Base-by-base conservation (phyloP, 2,329 filamentous ascomycete species). In the Calonectria pauciramosa region DNA sequence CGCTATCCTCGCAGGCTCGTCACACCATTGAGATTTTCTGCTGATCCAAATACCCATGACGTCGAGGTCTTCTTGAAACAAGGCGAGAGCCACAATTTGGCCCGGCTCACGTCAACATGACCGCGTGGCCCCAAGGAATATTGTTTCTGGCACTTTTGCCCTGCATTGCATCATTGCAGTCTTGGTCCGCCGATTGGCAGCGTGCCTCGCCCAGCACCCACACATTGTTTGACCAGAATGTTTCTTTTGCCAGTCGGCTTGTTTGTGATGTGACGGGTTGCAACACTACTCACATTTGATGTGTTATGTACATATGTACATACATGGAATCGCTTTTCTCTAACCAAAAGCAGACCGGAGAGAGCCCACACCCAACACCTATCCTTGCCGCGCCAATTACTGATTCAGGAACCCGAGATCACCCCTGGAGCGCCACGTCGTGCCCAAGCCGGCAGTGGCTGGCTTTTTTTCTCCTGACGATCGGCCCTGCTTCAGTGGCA, bases 401-500 rank as follows among this genome's bases (percentile, higher is more conserved):
- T 68, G 66, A 71, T 34, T 34, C 68, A 63, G 36, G 63, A 59
- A 68, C 60, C 54, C 69, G 44, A 36, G 36, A 67, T 68, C 76
- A 71, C 65, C 68, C 73, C 63, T 28, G 18, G 11, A 63, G 63
- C 59, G 75, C 74, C 71, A 77, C 69, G 71, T 71, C 68, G 52
- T 68, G 73, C 30, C 70, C 76, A 66, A 52, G 41, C 52, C 72
- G 72, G 71, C 75, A 77, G 78, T 78, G 74, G 77, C 73, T 74
- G 76, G 68, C 71, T 74, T 71, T 76, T 71, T 72, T 75, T 79
- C 78, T 78, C 79, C 78, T 80, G 78, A 79, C 71, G 77, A 80
- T 79, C 78, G 69, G 71, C 44, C 44, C 44, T 23, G 59, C 75
- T 78, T 79, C 70, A 77, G 68, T 70, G 70, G 56, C 56, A 63